A percentile compares a stretch with the other conserved stretches of the same genome.
Evolutionary conservation across 2,329 filamentous ascomycete species (phyloP).

Genomic region (Neonectria hederae): DNA sequence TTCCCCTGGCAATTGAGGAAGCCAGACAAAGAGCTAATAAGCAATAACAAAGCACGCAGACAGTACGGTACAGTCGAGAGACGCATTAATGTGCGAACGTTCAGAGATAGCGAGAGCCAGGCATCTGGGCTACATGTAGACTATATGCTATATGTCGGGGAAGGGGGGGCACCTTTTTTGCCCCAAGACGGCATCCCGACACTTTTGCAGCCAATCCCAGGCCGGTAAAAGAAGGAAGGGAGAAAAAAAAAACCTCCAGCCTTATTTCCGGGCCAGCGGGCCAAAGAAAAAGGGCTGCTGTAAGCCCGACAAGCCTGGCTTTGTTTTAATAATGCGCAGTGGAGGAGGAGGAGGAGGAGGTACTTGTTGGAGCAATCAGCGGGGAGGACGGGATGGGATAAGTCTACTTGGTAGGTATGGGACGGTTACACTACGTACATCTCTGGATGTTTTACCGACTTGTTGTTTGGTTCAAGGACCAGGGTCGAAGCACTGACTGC

Average conservation of each 20-base stretch:
- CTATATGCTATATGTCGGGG: neutral
- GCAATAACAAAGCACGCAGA: neutral
- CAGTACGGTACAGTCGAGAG: neutral
- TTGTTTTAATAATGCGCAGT: too few relatives aligned
- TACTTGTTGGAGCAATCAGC: neutral
- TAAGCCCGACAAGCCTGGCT: too few relatives aligned
- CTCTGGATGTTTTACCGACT: too few relatives aligned
- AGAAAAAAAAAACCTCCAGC: neutral
- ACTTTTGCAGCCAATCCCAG: constrained; percentile 31
- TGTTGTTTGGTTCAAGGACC: too few relatives aligned
- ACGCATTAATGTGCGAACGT: neutral
- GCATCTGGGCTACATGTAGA: too few relatives aligned
- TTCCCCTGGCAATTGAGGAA: neutral
- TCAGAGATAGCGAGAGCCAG: too few relatives aligned
- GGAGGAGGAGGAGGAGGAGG: neutral
- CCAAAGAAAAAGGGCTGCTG: too few relatives aligned
- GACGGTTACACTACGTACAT: too few relatives aligned
- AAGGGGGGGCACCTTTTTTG: neutral
- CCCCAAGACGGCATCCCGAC: constrained; percentile 30
- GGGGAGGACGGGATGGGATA: too few relatives aligned
- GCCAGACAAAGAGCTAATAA: neutral
- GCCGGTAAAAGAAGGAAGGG: neutral
- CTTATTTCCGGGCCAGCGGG: constrained; percentile 1
- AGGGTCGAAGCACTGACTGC: neutral
- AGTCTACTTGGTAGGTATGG: too few relatives aligned